Evolutionary conservation across 2,329 filamentous ascomycete genomes (phyloP), one percentile per base, ranked within the genome.

Genomic region (Dothistroma pini): DNA sequence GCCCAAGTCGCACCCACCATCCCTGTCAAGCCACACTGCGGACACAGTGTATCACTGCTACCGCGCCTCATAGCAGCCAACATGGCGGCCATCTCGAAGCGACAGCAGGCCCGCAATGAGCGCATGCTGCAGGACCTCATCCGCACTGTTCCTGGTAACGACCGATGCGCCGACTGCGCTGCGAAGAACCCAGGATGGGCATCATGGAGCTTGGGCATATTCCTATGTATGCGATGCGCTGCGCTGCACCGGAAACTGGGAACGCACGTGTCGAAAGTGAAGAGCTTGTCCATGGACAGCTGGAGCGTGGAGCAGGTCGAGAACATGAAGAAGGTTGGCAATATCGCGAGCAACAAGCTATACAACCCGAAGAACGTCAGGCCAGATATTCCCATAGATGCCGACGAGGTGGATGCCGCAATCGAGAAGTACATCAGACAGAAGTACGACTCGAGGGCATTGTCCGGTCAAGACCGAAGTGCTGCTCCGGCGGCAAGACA

Each of bases 181-280:
- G 88, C 91, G 63, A 87, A 87, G 75, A 97, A 97, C 77, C 95
- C 95, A 86, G 91, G 87, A 80, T 97, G 93, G 93, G 92, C 93
- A 76, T 96, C 91, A 80, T 97, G 93, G 93, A 97, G 97, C 90
- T 81, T 99, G 78, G 95, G 95, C 62, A 86, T 97, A 66, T 99
- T 99, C 75, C 82, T 99, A 55, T 99, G 95, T 79, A 96, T 99
- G 90, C 91, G 95, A 75, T 99, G 95, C 81, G 95, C 93, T 57
- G 86, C 92, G 58, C 85, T 97, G 72, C 95, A 99, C 80, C 90
- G 95, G 73, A 97, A 97, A 78, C 82, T 99, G 72, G 95, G 95
- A 63, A 97, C 95, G 47, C 95, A 99, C 77, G 91, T 99, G 65
- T 97, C 93, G 68, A 99, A 99, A 77, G 92, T 99, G 80, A 99